phyloP scores from a whole-genome alignment of 371 early-diverging fungal genomes.

The Entomophthora muscae region DNA sequence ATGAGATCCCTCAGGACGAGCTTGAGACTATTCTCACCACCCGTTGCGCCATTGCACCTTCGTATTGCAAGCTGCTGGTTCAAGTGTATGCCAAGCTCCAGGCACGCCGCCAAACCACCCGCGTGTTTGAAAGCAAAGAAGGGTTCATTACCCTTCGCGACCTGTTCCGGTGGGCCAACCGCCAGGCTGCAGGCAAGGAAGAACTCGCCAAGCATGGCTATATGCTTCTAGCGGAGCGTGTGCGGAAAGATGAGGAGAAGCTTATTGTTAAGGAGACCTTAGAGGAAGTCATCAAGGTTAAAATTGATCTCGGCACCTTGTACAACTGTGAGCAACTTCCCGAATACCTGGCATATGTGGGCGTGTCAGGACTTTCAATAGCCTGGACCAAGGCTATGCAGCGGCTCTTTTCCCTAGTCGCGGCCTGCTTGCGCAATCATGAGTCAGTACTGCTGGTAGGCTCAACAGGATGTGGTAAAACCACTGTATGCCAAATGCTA shows the following conservation, averaged over 20 bases:
- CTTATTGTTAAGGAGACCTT: constrained; percentile 61
- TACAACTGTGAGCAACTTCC: constrained; percentile 40
- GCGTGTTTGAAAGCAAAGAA: constrained; percentile 84
- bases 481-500: constrained; percentile 92
- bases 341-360: constrained; percentile 26
- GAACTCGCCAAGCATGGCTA: constrained; percentile 84
- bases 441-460: constrained; percentile 98
- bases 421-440: constrained; percentile 55
- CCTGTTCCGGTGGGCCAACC: constrained; percentile 95
- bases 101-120: constrained; percentile 54
- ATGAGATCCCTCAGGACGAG: constrained; percentile 82
- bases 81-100: constrained; percentile 73
- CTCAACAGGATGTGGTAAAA: constrained; percentile 99
- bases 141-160: constrained; percentile 95
- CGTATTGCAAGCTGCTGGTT: constrained; percentile 75
- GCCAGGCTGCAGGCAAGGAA: constrained; percentile 58
- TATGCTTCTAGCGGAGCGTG: constrained; percentile 89
- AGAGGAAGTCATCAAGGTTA: constrained; percentile 63
- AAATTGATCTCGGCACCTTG: constrained; percentile 36
- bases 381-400: constrained; percentile 95
- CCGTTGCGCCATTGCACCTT: constrained; percentile 77
- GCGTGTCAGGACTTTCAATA: constrained; percentile 26
- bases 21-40: constrained; percentile 69
- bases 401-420: constrained; percentile 74
- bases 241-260: constrained; percentile 72